phyloP scores from a whole-genome alignment of 225 moss, liverwort and hornwort genomes.

The Takakia lepidozioides region DNA sequence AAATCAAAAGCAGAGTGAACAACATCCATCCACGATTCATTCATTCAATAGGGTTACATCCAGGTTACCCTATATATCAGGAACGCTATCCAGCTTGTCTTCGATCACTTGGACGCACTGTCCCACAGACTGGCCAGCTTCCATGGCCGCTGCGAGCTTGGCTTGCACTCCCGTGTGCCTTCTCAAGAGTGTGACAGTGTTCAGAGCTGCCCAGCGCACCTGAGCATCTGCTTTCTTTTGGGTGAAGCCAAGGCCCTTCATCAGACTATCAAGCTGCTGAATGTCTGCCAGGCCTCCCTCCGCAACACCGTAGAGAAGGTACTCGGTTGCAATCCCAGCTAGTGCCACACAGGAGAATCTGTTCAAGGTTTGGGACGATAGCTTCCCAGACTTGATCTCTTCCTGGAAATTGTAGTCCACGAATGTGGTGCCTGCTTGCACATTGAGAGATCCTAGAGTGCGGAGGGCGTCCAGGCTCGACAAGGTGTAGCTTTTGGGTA shows the following conservation, averaged over 20 bases:
- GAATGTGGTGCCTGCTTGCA: constrained; percentile 95
- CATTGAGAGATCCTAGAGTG: constrained; percentile 59
- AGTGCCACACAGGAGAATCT: constrained; percentile 89
- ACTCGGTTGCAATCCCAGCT: constrained; percentile 93
- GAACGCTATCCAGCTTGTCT: constrained; percentile 45
- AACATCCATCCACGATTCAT: no score
- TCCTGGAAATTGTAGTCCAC: constrained; percentile 91
- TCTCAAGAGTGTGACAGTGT: constrained; percentile 77
- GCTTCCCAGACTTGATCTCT: constrained; percentile 56
- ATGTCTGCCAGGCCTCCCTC: constrained; percentile 91
- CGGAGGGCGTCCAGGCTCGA: constrained; percentile 80
- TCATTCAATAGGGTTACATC: no score
- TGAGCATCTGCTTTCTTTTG: constrained; percentile 95
- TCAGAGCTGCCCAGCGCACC: constrained; percentile 96
- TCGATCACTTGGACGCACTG: constrained; percentile 82
- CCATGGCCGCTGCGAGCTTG: constrained; percentile 75
- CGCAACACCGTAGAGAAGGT: constrained; percentile 66
- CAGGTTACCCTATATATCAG: constrained; percentile 58
- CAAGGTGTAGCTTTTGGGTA: constrained; percentile 90
- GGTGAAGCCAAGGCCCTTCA: constrained; percentile 73
- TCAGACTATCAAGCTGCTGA: constrained; percentile 74
- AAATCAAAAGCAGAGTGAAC: no score
- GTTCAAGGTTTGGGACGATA: constrained; percentile 64
- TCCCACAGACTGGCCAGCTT: constrained; percentile 58
- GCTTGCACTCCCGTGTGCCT: constrained; percentile 57